phyloP scores from a whole-genome alignment of 2,329 filamentous ascomycete species.

The Diaporthe vaccinii region DNA sequence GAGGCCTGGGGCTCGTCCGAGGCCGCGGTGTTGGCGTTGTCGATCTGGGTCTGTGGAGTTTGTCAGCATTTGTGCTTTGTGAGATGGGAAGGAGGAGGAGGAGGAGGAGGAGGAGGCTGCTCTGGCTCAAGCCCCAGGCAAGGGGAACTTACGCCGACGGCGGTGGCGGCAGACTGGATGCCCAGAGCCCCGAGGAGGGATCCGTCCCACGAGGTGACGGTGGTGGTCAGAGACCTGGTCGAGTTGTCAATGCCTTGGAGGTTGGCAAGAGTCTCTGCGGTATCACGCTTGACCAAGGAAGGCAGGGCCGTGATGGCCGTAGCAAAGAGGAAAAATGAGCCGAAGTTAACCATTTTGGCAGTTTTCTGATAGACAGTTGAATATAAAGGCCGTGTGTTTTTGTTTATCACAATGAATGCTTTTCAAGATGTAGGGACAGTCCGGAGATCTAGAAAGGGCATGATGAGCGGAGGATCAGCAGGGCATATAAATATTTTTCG shows the following conservation, averaged over 20 bases:
- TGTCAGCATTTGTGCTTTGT: not conserved
- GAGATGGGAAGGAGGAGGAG: not conserved
- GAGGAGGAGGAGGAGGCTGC: not conserved
- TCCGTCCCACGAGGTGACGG: slow-evolving; percentile 36
- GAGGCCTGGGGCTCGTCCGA: slow-evolving; percentile 28
- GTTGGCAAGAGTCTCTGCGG: slow-evolving; percentile 33
- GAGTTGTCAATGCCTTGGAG: slow-evolving; percentile 36
- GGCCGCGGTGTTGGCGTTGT: slow-evolving; percentile 34
- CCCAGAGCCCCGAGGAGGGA: slow-evolving; percentile 33
- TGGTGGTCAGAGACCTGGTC: slow-evolving; percentile 31
- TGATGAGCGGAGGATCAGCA: not conserved
- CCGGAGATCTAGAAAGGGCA: too few relatives aligned
- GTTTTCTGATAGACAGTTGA: not conserved
- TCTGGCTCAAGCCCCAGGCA: not conserved
- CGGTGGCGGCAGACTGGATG: slow-evolving; percentile 12
- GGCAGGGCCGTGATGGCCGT: slow-evolving; percentile 36
- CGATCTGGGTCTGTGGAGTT: slow-evolving; percentile 19
- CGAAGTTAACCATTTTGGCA: slow-evolving; percentile 38
- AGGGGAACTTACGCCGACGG: slow-evolving; percentile 30
- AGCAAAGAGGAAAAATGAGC: slow-evolving; percentile 30
- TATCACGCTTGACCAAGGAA: slow-evolving; percentile 28
- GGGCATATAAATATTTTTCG: slow-evolving; percentile 20
- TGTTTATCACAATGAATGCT: not conserved
- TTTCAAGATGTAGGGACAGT: slow-evolving; percentile 2
- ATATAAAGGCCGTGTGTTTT: not conserved